Evolutionary conservation across 805 yeast genomes (phyloP), one percentile per base, ranked within the genome.

Genomic region (Ogataea methanolica): DNA sequence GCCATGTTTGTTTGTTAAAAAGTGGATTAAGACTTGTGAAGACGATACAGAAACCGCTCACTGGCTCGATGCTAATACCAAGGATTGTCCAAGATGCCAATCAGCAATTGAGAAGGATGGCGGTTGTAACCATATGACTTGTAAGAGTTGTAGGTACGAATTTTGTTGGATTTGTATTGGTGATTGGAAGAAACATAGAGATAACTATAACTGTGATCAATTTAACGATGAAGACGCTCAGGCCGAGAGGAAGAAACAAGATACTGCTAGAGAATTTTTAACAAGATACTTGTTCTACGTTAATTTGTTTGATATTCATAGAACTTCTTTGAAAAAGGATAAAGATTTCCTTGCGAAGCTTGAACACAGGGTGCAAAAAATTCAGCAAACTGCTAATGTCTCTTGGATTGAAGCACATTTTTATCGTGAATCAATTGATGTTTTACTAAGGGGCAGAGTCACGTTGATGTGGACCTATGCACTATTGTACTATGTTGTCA

Each of bases 61-160:
- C 58, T 94, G 98, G 97, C 82, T 94, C 22, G 74, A 80, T 4
- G 81, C 85, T 4, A 83, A 92, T 63, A 89, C 99, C 1, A 84
- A 88, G 56, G 78, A 79, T 40, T 94, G 99, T 65, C 96, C 97
- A 0, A 79, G 79, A 59, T 94, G 99, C 69, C 69, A 70, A 9
- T 71, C 89, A 1, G 71, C 81, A 29, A 94, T 92, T 52, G 97
- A 94, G 62, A 90, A 92, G 59, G 86, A 86, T 61, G 98, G 97
- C 21, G 99, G 99, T 0, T 94, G 99, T 68, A 92, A 92, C 66
- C 99, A 94, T 67, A 92, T 94, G 96, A 76, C 82, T 1, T 94
- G 99, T 65, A 72, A 78, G 4, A 83, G 80, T 49, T 94, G 99
- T 65, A 61, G 64, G 12, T 67, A 79, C 62, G 88, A 91, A 62